Conservation (phyloP, 495 filamentous ascomycete genomes). For the Xylaria bambusicola region DNA sequence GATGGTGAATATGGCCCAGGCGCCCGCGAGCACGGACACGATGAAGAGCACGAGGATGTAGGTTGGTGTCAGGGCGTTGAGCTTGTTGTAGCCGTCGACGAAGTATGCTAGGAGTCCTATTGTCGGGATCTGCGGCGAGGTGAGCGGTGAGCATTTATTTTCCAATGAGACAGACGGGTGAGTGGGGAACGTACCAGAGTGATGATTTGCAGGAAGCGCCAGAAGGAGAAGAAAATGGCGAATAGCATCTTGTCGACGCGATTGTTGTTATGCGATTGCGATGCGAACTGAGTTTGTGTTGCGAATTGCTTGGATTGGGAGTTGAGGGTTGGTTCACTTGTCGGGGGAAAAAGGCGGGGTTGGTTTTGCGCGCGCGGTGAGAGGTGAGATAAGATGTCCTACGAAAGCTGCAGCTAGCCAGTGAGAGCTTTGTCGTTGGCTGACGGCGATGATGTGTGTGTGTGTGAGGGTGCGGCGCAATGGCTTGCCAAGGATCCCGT, state of each 20-base stretch:
- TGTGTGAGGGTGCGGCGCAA: not conserved
- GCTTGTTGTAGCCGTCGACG: constrained; percentile 69
- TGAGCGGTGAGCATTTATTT: constrained; percentile 14
- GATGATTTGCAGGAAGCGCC: constrained; percentile 78
- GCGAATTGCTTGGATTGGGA: not conserved
- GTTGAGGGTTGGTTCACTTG: not conserved
- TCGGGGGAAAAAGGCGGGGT: constrained; percentile 7
- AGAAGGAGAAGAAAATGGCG: constrained; percentile 80
- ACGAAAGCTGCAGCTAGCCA: too few species aligned
- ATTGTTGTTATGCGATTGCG: not conserved
- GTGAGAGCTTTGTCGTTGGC: too few species aligned
- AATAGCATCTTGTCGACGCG: constrained; percentile 61
- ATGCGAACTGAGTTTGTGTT: constrained; percentile 1
- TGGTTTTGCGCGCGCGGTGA: not conserved
- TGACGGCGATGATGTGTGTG: not conserved
- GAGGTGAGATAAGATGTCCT: not conserved
- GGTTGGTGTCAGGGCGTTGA: constrained; percentile 72
- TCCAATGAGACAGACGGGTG: not conserved
- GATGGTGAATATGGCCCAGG: constrained; percentile 79
- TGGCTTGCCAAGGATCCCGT: too few species aligned
- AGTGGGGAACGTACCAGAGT: constrained; percentile 57
- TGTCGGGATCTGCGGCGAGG: constrained; percentile 64
- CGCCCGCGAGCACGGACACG: constrained; percentile 73
- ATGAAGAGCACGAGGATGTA: constrained; percentile 92
- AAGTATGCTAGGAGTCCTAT: constrained; percentile 90